Conservation (phyloP, 768 basidiomycete genomes). For the Phanerochaete sordida region DNA sequence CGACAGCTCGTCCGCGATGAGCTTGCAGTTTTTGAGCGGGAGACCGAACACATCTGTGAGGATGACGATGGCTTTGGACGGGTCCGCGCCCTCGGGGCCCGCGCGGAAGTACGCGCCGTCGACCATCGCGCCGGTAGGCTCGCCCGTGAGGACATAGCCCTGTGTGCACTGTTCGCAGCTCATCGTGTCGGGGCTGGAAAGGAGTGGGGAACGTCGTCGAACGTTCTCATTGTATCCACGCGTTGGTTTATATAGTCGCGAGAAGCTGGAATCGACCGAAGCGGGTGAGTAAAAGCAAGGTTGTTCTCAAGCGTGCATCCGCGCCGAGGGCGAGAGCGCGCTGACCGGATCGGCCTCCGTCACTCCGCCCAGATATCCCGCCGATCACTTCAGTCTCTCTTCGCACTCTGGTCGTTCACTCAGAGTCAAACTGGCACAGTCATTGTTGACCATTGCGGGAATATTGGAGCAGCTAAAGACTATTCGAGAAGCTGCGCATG, state of each 20-base stretch:
- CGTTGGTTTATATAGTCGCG: background rate
- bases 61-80: constrained; percentile 43
- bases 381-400: no score
- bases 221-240: background rate
- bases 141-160: constrained; percentile 41
- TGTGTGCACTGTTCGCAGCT: constrained; percentile 33
- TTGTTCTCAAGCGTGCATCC: background rate
- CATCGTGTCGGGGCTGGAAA: constrained; percentile 7
- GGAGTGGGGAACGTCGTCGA: background rate
- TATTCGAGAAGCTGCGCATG: no score
- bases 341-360: background rate
- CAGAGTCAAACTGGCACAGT: no score
- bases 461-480: no score
- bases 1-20: constrained; percentile 54
- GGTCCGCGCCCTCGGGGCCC: constrained; percentile 18
- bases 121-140: constrained; percentile 39
- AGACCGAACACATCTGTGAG: constrained; percentile 59
- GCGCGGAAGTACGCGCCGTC: constrained; percentile 44
- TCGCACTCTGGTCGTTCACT: no score
- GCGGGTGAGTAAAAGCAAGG: background rate
- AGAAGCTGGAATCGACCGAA: background rate
- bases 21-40: constrained; percentile 46
- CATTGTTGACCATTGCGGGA: no score
- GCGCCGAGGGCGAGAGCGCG: background rate
- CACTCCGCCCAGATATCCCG: background rate